Percentiles rank a stretch among this genome's conserved stretches.
These are phyloP conservation scores for Pseudozyma thailandica DNA, from an alignment of 1,284 basidiomycete genomes.

Conservation along the genomic window DNA sequence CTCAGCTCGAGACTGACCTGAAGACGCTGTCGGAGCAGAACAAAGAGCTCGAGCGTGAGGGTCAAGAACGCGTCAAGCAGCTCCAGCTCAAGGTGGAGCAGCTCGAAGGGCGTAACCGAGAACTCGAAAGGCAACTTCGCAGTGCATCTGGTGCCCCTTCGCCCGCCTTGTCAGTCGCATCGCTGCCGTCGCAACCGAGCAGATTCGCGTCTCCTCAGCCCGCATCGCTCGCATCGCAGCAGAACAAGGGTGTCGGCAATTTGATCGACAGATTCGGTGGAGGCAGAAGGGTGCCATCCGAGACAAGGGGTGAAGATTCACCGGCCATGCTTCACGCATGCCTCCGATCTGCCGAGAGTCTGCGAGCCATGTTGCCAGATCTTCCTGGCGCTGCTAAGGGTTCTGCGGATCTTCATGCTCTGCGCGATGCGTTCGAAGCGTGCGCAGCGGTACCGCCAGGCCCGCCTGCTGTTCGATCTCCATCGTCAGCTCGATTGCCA, in stretches of 20 bases:
- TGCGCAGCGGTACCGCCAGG: not conserved
- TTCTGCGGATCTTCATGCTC: constrained; percentile 26
- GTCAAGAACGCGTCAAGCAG: constrained; percentile 11
- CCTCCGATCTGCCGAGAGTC: constrained; percentile 18
- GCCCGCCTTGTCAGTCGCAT: constrained; percentile 13
- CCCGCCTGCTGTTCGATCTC: constrained; percentile 10
- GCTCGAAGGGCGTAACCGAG: constrained; percentile 16
- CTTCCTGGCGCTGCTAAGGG: constrained; percentile 26
- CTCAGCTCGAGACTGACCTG: constrained; percentile 19
- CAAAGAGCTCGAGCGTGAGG: constrained; percentile 13
- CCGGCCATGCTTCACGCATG: constrained; percentile 23
- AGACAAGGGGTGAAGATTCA: constrained; percentile 27
- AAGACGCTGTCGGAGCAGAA: constrained; percentile 10
- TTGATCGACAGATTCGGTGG: constrained; percentile 45
- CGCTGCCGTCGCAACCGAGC: constrained; percentile 14
- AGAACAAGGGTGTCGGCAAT: constrained; percentile 38
- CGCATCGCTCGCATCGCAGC: constrained; percentile 21
- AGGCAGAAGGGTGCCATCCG: constrained; percentile 21
- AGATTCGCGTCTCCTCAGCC: too few relatives aligned
- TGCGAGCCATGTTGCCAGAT: constrained; percentile 38
- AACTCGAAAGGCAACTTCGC: constrained; percentile 30
- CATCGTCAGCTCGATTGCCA: constrained; percentile 4
- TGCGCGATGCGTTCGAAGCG: constrained; percentile 35
- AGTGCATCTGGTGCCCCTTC: constrained; percentile 13
- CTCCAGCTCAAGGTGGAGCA: constrained; percentile 20